Evolutionary conservation across 208 protist species (phyloP), one percentile per base, ranked within the genome.

Genomic region (Crithidia acanthocephali): DNA sequence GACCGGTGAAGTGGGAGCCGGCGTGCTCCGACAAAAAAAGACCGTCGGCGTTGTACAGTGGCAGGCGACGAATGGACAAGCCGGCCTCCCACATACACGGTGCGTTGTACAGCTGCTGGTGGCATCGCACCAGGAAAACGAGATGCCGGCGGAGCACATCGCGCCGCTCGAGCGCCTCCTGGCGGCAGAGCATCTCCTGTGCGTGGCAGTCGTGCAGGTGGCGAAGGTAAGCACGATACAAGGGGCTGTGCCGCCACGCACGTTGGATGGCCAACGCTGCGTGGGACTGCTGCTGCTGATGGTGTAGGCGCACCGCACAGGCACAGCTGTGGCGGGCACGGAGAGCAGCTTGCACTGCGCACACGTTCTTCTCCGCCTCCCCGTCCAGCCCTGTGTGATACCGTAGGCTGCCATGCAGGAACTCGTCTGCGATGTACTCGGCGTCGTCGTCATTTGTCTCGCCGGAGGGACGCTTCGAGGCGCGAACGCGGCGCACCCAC

Each of bases 91-190:
- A 61, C 68, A 90, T 68, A 25, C 68, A 33, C 0, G 75, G 66
- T 45, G 76, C 68, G 65, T 94, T 94, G 79, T 89, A 94, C 51
- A 66, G 87, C 18, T 55, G 23, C 72, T 94, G 89, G 48, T 94
- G 86, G n/a, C 61, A 77, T 0, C 76, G 58, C 25, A 94, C 60
- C 8, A 92, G 60, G 66, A 85, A 89, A 13, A 74, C 20, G 6
- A 86, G 62, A 33, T 78, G 84, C 13, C 28, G 78, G 25, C 86
- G 73, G 20, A 83, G 48, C 32, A 84, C 30, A 50, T 94, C 89
- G 5, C 86, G 89, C 44, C 89, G 72, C 69, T 94, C 89, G 61
- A 94, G 65, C 20, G 60, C 27, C 56, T 94, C 89, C 9, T 88
- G 76, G 2, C 76, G 70, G 15, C 74, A 23, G 30, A 93, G 44